Base-by-base conservation (phyloP, 2,329 filamentous ascomycete genomes). In the Neopestalotiopsis sp. region DNA sequence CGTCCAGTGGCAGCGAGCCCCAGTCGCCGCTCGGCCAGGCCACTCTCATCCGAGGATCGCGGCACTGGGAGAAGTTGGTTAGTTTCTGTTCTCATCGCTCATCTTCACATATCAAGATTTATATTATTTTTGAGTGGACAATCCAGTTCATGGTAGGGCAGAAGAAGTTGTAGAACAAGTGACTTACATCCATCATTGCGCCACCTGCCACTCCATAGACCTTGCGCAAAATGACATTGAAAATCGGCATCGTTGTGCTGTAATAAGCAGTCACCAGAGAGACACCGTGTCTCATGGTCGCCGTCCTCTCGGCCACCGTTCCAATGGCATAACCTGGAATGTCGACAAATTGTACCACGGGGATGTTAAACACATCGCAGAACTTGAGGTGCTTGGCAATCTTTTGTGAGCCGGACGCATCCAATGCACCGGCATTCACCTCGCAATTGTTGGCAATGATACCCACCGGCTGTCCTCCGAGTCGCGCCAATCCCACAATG, bases 231-330 rank as follows among this genome's bases (percentile, higher is more conserved):
- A 91, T 83, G n/a, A 91, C 87, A 67, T 81, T 88, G 79, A 91
- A 91, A 3, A 92, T 83, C 0, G 89, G 88, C 67, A 85, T 86
- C 0, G 88, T 91, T 0, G 88, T 91, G 28, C 85, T 85, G 75
- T 87, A 90, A 75, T 91, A 91, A 0, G 89, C 83, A 67, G 87
- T 87, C 5, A 86, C 88, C 1, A 91, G 83, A 60, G 88, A 85
- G 4, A 91, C 83, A 0, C 89, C 89, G 80, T 89, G 89, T 65
- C 88, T 83, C 89, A 91, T 91, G 0, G 89, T 91, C 13, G 88
- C 89, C 4, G 83, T 86, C 14, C 88, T 82, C 76, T 91, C 89
- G 2, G 89, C 89, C 0, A 87, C 83, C 0, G 89, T 91, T 0
- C 89, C 89, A 58, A 91, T 88, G 0, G 89, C 88, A 71, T 91